A percentile compares a stretch with the other conserved stretches of the same genome.
These are phyloP conservation scores for Backusella circina DNA, from an alignment of 192 early-diverging fungal species.

Conservation along the genomic window DNA sequence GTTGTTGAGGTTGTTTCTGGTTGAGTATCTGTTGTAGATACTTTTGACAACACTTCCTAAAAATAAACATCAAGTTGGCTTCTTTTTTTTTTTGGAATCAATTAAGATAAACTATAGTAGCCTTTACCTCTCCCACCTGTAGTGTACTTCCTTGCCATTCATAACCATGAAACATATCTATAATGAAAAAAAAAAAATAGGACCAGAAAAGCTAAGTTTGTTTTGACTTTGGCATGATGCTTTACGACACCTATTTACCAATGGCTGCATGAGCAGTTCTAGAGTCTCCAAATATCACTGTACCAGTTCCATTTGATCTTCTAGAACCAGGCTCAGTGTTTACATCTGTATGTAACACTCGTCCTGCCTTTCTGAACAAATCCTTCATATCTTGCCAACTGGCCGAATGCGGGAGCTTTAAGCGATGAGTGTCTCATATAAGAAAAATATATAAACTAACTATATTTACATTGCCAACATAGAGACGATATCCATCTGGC, in stretches of 20 bases:
- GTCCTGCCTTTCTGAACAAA: constrained; percentile 71
- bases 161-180: constrained; percentile 78
- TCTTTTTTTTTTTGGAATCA: neutral
- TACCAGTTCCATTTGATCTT: constrained; percentile 71
- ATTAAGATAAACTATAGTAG: neutral
- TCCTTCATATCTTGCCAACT: constrained; percentile 89
- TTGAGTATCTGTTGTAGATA: neutral
- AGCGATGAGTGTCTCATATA: no score
- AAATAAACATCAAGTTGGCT: neutral
- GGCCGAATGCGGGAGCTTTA: constrained; percentile 70
- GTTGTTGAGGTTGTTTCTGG: neutral
- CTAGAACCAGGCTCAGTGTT: constrained; percentile 47
- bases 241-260: constrained; percentile 42
- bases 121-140: constrained; percentile 75
- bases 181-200: neutral
- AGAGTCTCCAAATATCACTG: constrained; percentile 67
- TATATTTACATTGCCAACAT: constrained; percentile 60
- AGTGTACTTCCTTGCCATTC: constrained; percentile 73
- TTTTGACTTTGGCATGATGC: neutral
- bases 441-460: neutral
- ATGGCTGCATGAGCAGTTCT: constrained; percentile 68
- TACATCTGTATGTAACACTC: constrained; percentile 69
- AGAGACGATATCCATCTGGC: constrained; percentile 52
- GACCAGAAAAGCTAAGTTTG: neutral
- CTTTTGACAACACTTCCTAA: neutral